phyloP scores from a whole-genome alignment of 2,329 filamentous ascomycete genomes.

The Fusarium denticulatum region DNA sequence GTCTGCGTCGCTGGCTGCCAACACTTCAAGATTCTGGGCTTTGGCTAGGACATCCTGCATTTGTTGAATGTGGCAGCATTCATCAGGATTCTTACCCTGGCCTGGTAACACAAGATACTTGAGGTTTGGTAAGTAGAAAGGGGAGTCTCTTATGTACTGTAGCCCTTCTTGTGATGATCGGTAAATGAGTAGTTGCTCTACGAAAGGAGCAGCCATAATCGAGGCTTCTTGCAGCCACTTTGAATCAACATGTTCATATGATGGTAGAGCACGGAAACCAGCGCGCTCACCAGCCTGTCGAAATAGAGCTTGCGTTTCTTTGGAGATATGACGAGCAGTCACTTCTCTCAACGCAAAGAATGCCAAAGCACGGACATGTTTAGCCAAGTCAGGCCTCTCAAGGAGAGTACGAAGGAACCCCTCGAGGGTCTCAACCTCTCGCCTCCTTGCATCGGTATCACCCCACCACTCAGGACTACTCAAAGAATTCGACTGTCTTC shows the following conservation, averaged over 20 bases:
- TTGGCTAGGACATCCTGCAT: constrained; percentile 43
- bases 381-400: constrained; percentile 39
- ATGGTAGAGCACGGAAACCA: constrained; percentile 38
- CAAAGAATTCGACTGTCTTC: constrained; percentile 24
- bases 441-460: constrained; percentile 12
- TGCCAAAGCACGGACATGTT: constrained; percentile 37
- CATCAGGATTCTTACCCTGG: constrained; percentile 37
- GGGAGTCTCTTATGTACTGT: constrained; percentile 41
- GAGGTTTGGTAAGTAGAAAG: constrained; percentile 42
- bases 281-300: constrained; percentile 40
- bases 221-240: constrained; percentile 43
- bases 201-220: constrained; percentile 43
- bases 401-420: constrained; percentile 40
- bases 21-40: constrained; percentile 40
- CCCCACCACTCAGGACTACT: constrained; percentile 23
- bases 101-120: constrained; percentile 42
- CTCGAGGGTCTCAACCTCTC: constrained; percentile 35
- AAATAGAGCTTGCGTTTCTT: constrained; percentile 38
- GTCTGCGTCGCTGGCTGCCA: constrained; percentile 41
- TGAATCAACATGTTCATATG: constrained; percentile 40
- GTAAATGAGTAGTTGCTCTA: constrained; percentile 43
- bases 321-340: constrained; percentile 14
- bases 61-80: constrained; percentile 44
- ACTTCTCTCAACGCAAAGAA: constrained; percentile 37
- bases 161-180: constrained; percentile 41